These are phyloP conservation scores for Paracorniculantispora psalliotae DNA, from an alignment of 2,329 filamentous ascomycete genomes.

Conservation along the genomic window DNA sequence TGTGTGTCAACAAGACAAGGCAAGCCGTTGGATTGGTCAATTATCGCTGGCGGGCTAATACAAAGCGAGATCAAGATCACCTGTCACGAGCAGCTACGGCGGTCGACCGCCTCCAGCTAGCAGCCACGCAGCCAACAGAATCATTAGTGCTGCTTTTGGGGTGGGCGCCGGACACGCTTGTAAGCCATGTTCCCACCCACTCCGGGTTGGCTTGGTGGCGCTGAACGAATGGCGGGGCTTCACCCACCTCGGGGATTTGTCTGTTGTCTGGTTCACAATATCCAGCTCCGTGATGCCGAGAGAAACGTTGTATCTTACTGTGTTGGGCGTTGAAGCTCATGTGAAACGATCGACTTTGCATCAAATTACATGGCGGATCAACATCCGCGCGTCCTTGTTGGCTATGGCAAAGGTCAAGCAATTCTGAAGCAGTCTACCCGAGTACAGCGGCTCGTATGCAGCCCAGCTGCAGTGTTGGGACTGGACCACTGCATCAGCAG, in stretches of 20 bases:
- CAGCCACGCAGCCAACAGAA: not conserved
- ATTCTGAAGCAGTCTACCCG: not conserved
- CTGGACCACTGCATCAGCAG: too few relatives aligned
- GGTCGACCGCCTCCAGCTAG: not conserved
- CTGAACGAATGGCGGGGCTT: not conserved
- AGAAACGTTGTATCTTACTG: constrained; percentile 4
- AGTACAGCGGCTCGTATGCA: not conserved
- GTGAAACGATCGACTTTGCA: not conserved
- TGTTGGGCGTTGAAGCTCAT: not conserved
- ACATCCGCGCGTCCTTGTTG: too few relatives aligned
- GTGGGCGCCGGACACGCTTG: not conserved
- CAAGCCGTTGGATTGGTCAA: not conserved
- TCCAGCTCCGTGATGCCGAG: not conserved
- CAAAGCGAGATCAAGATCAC: constrained; percentile 11
- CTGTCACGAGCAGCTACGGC: constrained; percentile 7
- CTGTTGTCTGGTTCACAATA: not conserved
- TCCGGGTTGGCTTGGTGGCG: not conserved
- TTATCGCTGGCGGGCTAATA: not conserved
- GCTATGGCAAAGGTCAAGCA: not conserved
- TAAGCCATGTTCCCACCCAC: not conserved
- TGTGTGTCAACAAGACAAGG: not conserved
- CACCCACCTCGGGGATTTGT: not conserved
- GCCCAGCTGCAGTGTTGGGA: not conserved
- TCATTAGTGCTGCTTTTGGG: not conserved
- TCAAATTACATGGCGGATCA: not conserved